Percentiles rank a stretch among this genome's conserved stretches.
Conservation (phyloP, 192 early-diverging fungal species). For the Coemansia umbellata region DNA sequence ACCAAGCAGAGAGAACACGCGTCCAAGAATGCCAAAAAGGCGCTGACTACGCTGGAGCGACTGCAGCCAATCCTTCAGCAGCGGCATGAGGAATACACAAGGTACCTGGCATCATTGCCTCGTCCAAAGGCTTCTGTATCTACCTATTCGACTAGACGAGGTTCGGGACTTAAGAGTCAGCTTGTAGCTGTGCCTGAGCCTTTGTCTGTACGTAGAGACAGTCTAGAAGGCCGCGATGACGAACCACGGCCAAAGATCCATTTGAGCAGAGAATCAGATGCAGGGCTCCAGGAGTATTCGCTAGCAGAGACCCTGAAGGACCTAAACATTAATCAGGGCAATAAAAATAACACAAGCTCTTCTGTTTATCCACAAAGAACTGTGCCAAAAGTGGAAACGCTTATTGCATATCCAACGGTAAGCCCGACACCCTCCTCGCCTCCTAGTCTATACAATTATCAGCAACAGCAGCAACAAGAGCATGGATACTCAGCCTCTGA, state of each 20-base stretch:
- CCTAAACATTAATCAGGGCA: not conserved
- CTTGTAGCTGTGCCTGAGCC: not conserved
- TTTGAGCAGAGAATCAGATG: constrained; percentile 15
- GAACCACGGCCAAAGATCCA: constrained; percentile 1
- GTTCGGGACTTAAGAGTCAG: constrained; percentile 2
- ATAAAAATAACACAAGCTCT: not conserved
- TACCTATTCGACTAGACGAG: constrained; percentile 23
- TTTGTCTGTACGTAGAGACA: not conserved
- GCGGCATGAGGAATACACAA: constrained; percentile 53
- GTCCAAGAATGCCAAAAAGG: constrained; percentile 50
- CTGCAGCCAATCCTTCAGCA: constrained; percentile 57
- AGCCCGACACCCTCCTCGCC: not conserved
- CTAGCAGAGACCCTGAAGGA: not conserved
- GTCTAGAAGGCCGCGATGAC: not conserved
- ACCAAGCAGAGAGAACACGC: constrained; percentile 37
- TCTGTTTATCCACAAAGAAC: not conserved
- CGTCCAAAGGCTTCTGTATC: constrained; percentile 26
- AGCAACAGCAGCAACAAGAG: not conserved
- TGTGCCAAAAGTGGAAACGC: not conserved
- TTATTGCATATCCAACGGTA: constrained; percentile 2
- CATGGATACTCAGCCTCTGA: not conserved
- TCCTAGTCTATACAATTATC: not conserved
- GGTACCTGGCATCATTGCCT: constrained; percentile 30
- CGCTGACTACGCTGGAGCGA: constrained; percentile 53
- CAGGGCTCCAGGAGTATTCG: constrained; percentile 6